A percentile compares a stretch with the other conserved stretches of the same genome.
Evolutionary conservation across 768 basidiomycete species (phyloP).

Genomic region (Ephemerocybe angulata): DNA sequence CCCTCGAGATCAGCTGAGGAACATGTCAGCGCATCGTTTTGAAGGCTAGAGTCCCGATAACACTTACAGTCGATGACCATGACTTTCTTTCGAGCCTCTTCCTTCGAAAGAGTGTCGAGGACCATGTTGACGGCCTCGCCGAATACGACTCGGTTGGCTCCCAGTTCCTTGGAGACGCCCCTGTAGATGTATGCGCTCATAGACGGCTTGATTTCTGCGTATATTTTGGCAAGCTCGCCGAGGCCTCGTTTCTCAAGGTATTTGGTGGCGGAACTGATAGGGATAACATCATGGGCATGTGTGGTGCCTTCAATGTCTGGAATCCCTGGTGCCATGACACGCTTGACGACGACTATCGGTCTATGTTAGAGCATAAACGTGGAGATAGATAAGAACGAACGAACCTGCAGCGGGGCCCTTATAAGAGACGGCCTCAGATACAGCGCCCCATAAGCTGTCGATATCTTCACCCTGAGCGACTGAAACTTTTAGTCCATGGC

Average conservation of each 20-base stretch:
- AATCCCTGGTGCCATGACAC: conserved; percentile 64
- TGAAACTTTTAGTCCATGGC: conserved; percentile 78
- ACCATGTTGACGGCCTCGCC: conserved; percentile 82
- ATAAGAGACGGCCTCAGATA: conserved; percentile 51
- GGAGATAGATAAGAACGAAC: conserved; percentile 14
- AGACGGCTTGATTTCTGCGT: conserved; percentile 60
- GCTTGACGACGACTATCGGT: conserved; percentile 61
- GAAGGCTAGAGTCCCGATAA: background rate
- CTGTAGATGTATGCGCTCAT: conserved; percentile 55
- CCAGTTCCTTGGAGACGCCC: conserved; percentile 71
- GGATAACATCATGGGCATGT: conserved; percentile 85
- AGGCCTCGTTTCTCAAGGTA: conserved; percentile 69
- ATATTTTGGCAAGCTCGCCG: conserved; percentile 48
- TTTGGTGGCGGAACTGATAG: conserved; percentile 73
- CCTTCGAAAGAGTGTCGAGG: conserved; percentile 68
- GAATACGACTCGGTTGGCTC: conserved; percentile 79
- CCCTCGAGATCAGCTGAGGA: conserved; percentile 75
- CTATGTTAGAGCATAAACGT: background rate
- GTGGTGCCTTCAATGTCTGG: conserved; percentile 73
- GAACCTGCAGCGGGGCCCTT: conserved; percentile 77
- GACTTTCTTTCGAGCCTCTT: conserved; percentile 74
- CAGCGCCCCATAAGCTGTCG: conserved; percentile 69
- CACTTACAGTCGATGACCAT: conserved; percentile 85
- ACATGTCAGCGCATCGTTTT: background rate
- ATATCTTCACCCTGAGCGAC: conserved; percentile 76